Evolutionary conservation across 2,329 filamentous ascomycete species (phyloP), one percentile per base, ranked within the genome.

Genomic region (Fusarium lateritium): DNA sequence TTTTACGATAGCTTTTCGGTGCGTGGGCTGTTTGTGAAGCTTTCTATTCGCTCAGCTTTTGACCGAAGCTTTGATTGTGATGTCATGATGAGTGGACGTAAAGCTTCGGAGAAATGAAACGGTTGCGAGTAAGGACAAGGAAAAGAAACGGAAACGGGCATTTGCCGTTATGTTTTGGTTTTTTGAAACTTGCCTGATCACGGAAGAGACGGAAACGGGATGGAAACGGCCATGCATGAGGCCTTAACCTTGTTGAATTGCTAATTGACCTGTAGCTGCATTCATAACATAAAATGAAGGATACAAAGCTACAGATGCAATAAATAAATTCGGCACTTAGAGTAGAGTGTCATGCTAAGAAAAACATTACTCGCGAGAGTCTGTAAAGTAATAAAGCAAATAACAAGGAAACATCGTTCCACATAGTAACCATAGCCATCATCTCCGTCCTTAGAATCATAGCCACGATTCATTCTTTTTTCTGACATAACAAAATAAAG

Each of bases 281-380:
- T 31, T 11, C 10, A n/a, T n/a, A n/a, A n/a, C n/a, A n/a, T n/a
- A 11, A 31, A 31, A 10, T 4, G 10, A 31, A 31, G 10, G 55
- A 46, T 57, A 60, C 40, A 36, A 62, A 65, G 21, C 50, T 40
- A 53, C 42, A 55, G n/a, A 42, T 7, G 13, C 4, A 34, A 38
- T 38, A 24, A 44, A 19, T 44, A 33, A 52, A 44, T 39, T 54
- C 21, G 15, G 36, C 51, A 62, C 31, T 55, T 31, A 53, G 44
- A 70, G 58, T 54, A 47, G 55, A 73, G 65, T 61, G 63, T 64
- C 52, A 49, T 50, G 43, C 15, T 66, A 42, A 58, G 24, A 58
- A 53, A 31, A 54, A 56, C 26, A 15, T 47, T 64, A 57, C 70
- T 67, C 62, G 61, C 44, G 50, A 56, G 66, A 70, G 58, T 50